A percentile compares a stretch with the other conserved stretches of the same genome.
Conservation (phyloP, 495 filamentous ascomycete genomes). For the Neohortaea acidophila region DNA sequence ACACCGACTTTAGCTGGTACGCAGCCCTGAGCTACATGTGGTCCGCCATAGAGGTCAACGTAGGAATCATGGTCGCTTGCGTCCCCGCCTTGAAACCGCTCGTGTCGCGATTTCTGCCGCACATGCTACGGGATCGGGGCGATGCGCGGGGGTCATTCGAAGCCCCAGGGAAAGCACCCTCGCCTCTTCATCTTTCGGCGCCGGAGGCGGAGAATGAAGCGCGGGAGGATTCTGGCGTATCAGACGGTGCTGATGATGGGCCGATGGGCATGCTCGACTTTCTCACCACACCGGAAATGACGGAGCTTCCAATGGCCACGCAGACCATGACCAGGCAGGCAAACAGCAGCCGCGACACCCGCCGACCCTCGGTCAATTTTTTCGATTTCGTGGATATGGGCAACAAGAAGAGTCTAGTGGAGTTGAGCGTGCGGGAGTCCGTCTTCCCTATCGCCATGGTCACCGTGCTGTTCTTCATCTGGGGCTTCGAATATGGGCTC, state of each 20-base stretch:
- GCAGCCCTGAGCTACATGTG: constrained; percentile 65
- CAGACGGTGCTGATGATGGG: constrained; percentile 21
- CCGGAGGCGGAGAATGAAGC: too few species aligned
- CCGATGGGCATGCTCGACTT: constrained; percentile 43
- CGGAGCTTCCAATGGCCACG: constrained; percentile 16
- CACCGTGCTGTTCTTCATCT: constrained; percentile 31
- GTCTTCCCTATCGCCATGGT: constrained; percentile 28
- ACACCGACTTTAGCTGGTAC: constrained; percentile 50
- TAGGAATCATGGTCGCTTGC: constrained; percentile 76
- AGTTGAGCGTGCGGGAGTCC: constrained; percentile 26
- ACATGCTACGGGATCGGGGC: constrained; percentile 43
- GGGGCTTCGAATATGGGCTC: constrained; percentile 32
- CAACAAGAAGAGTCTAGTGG: constrained; percentile 55
- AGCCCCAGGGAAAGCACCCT: too few species aligned
- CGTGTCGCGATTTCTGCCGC: constrained; percentile 57
- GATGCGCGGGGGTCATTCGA: constrained; percentile 20
- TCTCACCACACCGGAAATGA: constrained; percentile 39
- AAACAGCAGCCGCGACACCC: constrained; percentile 19
- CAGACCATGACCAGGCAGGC: constrained; percentile 20
- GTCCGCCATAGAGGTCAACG: constrained; percentile 80
- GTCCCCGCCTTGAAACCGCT: constrained; percentile 81
- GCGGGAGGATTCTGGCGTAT: neutral
- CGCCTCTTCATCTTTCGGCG: too few species aligned
- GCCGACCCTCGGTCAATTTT: constrained; percentile 30
- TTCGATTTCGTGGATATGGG: constrained; percentile 81